Evolutionary conservation across 352 stramenopile genomes (phyloP), one percentile per base, ranked within the genome.

Genomic region (Phytophthora cajani): DNA sequence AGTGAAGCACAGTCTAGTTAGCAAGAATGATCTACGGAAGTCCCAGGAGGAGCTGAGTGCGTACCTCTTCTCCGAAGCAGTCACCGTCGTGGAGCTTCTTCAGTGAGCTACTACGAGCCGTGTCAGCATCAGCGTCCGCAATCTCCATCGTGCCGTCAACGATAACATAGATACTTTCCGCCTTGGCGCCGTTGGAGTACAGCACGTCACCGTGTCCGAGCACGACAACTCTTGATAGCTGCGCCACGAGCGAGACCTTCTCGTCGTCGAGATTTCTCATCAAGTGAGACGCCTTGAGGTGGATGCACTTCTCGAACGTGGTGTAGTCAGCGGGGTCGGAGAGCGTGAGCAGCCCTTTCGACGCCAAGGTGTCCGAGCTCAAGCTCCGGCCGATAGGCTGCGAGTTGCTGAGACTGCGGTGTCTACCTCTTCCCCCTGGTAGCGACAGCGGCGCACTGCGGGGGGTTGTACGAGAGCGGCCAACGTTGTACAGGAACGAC

Each of bases 221-320:
- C 30, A 87, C 71, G 0, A 90, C 53, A 17, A 93, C 89, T 50
- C 85, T 85, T 1, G 82, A 82, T 36, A 96, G 72, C 38, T 94
- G 85, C 3, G 89, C 85, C 0, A 93, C 89, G 5, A 91, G 63
- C 21, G 89, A 90, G 0, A 95, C 85, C 62, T 94, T 94, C 44
- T 94, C 89, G 56, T 94, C 89, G 54, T 93, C 85, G 0, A 96
- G 71, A 47, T 94, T 89, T 69, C 82, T 80, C 89, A 96, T 90
- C 19, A 96, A 74, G 54, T 91, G 79, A 14, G 89, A 94, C 11
- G 84, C 87, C 62, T 94, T 96, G 52, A 96, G 72, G 42, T 92
- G 86, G 53, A 96, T 91, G 2, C 85, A 93, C 69, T 96, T 96
- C 56, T 94, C 89, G 61, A 96, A 93, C 7, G 79, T 92, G 46